A percentile compares a stretch with the other conserved stretches of the same genome.
phyloP scores from a whole-genome alignment of 257 asterid species.

The Linaria vulgaris region DNA sequence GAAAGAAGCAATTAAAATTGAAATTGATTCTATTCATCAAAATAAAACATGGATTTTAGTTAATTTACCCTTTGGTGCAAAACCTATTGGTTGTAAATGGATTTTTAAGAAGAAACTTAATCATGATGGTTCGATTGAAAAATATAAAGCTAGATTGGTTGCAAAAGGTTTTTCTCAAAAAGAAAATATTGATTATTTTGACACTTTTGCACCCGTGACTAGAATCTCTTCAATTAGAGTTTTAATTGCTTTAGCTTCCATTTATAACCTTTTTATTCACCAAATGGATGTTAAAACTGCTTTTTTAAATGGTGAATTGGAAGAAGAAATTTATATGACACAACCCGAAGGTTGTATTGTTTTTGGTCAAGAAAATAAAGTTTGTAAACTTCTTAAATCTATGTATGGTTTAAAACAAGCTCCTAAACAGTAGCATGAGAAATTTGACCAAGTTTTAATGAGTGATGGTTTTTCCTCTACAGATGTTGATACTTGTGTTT shows the following conservation, averaged over 20 bases:
- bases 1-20: no score
- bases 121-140: neutral
- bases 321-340: neutral
- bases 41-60: neutral
- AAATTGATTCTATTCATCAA: neutral
- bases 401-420: no score
- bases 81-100: neutral
- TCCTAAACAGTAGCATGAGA: no score
- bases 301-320: neutral
- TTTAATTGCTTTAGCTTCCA: neutral
- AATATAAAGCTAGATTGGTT: neutral
- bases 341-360: neutral
- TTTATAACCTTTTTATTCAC: neutral
- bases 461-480: no score
- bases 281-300: slow-evolving; percentile 5
- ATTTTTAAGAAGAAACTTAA: neutral
- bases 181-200: neutral
- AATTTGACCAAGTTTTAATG: no score
- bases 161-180: neutral
- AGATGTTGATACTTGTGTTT: no score
- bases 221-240: neutral
- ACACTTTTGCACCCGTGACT: neutral
- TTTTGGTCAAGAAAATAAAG: neutral
- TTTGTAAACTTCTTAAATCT: neutral
- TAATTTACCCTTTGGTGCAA: neutral